Evolutionary conservation across 306 rosid genomes (phyloP).

Genomic region (Sechiopsis laciniata): DNA sequence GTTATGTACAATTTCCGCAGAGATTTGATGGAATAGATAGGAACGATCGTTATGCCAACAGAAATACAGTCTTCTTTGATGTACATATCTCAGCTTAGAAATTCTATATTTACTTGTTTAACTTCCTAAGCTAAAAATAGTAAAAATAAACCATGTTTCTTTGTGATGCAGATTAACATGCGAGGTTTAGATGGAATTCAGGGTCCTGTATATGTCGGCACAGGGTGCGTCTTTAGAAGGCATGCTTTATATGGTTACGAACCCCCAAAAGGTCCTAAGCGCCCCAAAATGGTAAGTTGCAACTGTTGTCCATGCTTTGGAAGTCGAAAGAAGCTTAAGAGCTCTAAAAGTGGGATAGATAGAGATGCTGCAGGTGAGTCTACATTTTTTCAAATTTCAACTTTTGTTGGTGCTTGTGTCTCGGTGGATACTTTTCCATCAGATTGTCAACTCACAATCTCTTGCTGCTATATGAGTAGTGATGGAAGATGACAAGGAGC

Average conservation of each 20-base stretch:
- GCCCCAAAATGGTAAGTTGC: slow-evolving; percentile 91
- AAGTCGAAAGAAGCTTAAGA: slow-evolving; percentile 64
- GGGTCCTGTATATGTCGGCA: slow-evolving; percentile 93
- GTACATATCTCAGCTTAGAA: slow-evolving; percentile 29
- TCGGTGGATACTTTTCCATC: background rate
- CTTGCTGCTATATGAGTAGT: slow-evolving; percentile 32
- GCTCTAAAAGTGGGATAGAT: slow-evolving; percentile 50
- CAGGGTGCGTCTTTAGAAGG: slow-evolving; percentile 94
- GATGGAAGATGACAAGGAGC: slow-evolving; percentile 66
- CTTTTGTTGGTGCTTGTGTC: background rate
- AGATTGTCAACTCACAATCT: background rate
- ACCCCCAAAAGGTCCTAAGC: slow-evolving; percentile 88
- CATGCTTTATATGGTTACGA: slow-evolving; percentile 85
- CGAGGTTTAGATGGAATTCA: slow-evolving; percentile 94
- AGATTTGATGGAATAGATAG: slow-evolving; percentile 87
- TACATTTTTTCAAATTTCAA: background rate
- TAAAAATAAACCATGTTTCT: slow-evolving; percentile 20
- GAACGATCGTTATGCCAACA: slow-evolving; percentile 88
- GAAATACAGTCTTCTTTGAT: slow-evolving; percentile 83
- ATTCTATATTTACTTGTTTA: background rate
- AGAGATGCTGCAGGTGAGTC: slow-evolving; percentile 53
- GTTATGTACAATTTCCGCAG: slow-evolving; percentile 87
- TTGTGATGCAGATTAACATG: slow-evolving; percentile 77
- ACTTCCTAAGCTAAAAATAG: background rate
- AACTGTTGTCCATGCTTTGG: slow-evolving; percentile 94